These are phyloP conservation scores for Alnus rubra DNA, from an alignment of 306 rosid genomes.

Conservation along the genomic window DNA sequence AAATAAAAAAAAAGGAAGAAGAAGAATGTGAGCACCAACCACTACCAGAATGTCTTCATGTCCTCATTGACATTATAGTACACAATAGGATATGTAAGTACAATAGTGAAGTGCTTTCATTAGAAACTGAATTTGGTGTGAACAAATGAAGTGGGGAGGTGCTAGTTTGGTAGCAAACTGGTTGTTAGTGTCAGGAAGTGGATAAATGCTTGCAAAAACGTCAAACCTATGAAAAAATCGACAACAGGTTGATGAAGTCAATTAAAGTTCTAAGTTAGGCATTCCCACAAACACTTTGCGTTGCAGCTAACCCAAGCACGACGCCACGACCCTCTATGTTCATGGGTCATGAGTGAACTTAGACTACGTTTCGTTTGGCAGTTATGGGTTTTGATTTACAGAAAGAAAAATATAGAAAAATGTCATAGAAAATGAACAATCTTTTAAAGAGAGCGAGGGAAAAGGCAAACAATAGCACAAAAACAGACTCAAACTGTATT, in stretches of 20 bases:
- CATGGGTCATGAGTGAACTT: background rate
- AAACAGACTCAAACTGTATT: background rate
- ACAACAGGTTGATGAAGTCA: background rate
- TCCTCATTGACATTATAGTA: background rate
- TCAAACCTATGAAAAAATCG: background rate
- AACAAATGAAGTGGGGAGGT: background rate
- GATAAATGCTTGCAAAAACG: background rate
- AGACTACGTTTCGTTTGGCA: background rate
- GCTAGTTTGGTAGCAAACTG: background rate
- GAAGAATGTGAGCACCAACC: background rate
- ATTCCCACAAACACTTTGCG: slow-evolving; percentile 18
- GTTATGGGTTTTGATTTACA: background rate
- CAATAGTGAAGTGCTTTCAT: background rate
- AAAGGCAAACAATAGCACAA: background rate
- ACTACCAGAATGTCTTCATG: background rate
- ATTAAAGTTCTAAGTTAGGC: slow-evolving; percentile 8
- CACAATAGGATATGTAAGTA: background rate
- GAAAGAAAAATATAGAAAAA: background rate
- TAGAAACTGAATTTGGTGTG: background rate
- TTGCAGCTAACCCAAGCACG: background rate
- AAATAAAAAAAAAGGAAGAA: background rate
- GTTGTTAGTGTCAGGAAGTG: background rate
- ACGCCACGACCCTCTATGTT: background rate
- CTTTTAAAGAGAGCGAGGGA: background rate
- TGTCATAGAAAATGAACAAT: background rate